Percentiles rank a stretch among this genome's conserved stretches.
These are phyloP conservation scores for Hortaea werneckii DNA, from an alignment of 2,329 filamentous ascomycete genomes.

Conservation along the genomic window DNA sequence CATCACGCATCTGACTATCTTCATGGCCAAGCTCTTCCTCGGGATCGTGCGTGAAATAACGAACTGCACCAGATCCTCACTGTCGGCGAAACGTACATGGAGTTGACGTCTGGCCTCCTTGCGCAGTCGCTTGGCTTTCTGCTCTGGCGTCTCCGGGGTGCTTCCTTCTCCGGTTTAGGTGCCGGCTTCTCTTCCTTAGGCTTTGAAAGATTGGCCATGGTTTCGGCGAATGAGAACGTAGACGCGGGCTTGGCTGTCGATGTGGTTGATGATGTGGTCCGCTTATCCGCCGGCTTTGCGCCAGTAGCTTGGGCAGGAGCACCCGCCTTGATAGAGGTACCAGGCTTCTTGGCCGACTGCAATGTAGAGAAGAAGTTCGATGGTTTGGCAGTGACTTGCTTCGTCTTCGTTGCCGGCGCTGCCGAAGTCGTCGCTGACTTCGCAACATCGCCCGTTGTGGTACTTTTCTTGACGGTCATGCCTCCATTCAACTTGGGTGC, in stretches of 20 bases:
- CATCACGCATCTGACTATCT: conserved; percentile 59
- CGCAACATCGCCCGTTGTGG: conserved; percentile 5
- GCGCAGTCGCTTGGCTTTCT: conserved; percentile 56
- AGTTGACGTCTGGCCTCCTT: conserved; percentile 63
- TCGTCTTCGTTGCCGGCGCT: conserved; percentile 15
- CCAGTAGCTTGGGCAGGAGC: conserved; percentile 14
- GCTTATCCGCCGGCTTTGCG: conserved; percentile 17
- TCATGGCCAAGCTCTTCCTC: conserved; percentile 60
- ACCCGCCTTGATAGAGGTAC: conserved; percentile 20
- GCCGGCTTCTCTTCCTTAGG: conserved; percentile 43
- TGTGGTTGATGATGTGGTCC: conserved; percentile 13
- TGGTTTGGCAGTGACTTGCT: conserved; percentile 32
- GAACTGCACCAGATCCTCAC: conserved; percentile 56
- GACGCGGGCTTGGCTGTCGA: conserved; percentile 14
- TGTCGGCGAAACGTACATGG: conserved; percentile 61
- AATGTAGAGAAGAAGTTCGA: conserved; percentile 37
- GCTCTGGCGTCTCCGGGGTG: conserved; percentile 55
- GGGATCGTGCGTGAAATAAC: conserved; percentile 61
- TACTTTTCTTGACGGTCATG: conserved; percentile 16
- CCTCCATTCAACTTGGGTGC: conserved; percentile 11
- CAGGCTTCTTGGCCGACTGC: conserved; percentile 37
- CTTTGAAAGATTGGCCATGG: conserved; percentile 37
- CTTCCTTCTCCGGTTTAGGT: conserved; percentile 44
- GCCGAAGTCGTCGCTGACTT: conserved; percentile 9
- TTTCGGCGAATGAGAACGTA: conserved; percentile 29